Evolutionary conservation across 352 stramenopile genomes (phyloP).

Genomic region (Globisporangium uncinulatum): DNA sequence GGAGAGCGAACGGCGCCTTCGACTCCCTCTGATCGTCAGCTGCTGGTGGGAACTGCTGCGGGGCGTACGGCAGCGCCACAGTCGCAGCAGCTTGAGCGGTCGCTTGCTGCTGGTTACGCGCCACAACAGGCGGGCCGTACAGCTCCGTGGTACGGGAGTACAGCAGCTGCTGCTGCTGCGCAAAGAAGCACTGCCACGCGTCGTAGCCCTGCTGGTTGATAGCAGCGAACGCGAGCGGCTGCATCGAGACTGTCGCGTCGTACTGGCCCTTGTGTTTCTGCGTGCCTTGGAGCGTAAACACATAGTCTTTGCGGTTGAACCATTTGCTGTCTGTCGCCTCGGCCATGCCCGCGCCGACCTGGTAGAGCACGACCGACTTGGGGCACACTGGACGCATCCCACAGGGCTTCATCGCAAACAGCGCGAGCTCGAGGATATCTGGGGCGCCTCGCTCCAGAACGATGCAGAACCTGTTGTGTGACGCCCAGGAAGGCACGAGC

Average conservation of each 20-base stretch:
- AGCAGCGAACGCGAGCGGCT: constrained; percentile 53
- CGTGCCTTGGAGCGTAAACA: constrained; percentile 43
- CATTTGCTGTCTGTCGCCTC: constrained; percentile 46
- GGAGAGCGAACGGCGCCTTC: not conserved
- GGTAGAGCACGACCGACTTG: constrained; percentile 53
- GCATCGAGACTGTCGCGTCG: constrained; percentile 24
- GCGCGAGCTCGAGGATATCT: constrained; percentile 59
- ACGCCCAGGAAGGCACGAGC: not conserved
- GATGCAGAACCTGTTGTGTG: constrained; percentile 53
- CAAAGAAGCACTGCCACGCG: constrained; percentile 62
- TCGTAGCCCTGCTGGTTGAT: constrained; percentile 33
- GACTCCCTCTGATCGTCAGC: constrained; percentile 1
- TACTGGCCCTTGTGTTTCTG: constrained; percentile 28
- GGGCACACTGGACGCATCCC: constrained; percentile 45
- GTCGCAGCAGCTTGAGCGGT: not conserved
- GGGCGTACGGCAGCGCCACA: not conserved
- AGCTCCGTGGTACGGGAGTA: constrained; percentile 3
- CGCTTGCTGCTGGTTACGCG: not conserved
- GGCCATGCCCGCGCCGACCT: constrained; percentile 39
- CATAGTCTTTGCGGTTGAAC: constrained; percentile 66
- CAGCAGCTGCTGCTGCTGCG: constrained; percentile 35
- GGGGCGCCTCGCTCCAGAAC: constrained; percentile 58
- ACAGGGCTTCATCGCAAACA: constrained; percentile 51
- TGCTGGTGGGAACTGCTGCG: not conserved
- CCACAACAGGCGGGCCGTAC: constrained; percentile 4